phyloP scores from a whole-genome alignment of 2,329 filamentous ascomycete species.

The Peltaster fructicola region DNA sequence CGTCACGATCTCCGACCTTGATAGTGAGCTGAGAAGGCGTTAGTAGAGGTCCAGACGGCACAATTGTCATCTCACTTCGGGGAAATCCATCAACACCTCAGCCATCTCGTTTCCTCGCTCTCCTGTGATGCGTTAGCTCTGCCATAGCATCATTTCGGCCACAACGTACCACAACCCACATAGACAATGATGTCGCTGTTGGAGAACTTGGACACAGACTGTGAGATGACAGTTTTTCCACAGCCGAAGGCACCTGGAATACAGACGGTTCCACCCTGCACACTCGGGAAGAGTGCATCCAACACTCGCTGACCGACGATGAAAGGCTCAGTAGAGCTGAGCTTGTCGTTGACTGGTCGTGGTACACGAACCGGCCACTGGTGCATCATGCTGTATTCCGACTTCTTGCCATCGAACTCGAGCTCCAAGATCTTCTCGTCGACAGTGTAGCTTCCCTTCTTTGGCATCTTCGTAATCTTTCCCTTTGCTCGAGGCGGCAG shows the following conservation, averaged over 20 bases:
- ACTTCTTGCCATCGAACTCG: slow-evolving; percentile 42
- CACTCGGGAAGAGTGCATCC: slow-evolving; percentile 87
- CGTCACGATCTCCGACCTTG: slow-evolving; percentile 79
- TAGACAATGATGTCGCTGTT: slow-evolving; percentile 99
- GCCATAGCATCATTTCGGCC: not conserved
- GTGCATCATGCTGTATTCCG: slow-evolving; percentile 83
- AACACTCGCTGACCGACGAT: slow-evolving; percentile 93
- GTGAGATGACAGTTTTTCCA: slow-evolving; percentile 97
- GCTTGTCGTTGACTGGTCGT: slow-evolving; percentile 79
- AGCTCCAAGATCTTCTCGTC: slow-evolving; percentile 7
- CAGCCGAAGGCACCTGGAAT: slow-evolving; percentile 98
- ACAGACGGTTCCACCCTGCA: slow-evolving; percentile 92
- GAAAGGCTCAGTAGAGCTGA: slow-evolving; percentile 75
- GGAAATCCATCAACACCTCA: slow-evolving; percentile 99
- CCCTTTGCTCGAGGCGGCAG: slow-evolving; percentile 78
- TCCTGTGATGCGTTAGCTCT: slow-evolving; percentile 22
- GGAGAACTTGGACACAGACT: slow-evolving; percentile 98
- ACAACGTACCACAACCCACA: slow-evolving; percentile 44
- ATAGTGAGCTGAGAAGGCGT: slow-evolving; percentile 51
- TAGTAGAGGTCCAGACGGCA: slow-evolving; percentile 6
- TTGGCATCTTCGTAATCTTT: slow-evolving; percentile 77
- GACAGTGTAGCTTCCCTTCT: slow-evolving; percentile 77
- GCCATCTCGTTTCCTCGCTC: slow-evolving; percentile 99
- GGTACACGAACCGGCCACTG: slow-evolving; percentile 95
- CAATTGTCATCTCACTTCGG: slow-evolving; percentile 51